Evolutionary conservation across 225 moss, liverwort and hornwort species (phyloP), one percentile per base, ranked within the genome.

Genomic region (Ulota crispa): DNA sequence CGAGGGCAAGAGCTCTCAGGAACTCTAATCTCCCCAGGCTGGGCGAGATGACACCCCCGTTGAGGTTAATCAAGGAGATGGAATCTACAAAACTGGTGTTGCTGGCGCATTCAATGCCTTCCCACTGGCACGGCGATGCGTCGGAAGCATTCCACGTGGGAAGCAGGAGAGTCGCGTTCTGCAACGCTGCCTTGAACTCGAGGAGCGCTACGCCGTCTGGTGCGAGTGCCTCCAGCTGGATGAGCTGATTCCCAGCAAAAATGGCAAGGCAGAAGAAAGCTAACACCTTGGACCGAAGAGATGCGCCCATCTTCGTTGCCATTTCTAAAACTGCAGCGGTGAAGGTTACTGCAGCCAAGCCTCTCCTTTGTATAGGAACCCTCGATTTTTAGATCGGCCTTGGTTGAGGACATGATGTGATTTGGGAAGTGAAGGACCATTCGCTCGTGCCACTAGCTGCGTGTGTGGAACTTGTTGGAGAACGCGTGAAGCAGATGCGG

Each of bases 141-240:
- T 82, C 82, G 9, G 55, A 75, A n/a, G 63, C 67, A 76, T 82
- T 75, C 82, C 82, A 82, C n/a, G 55, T 59, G 57, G 56, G 56
- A 21, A 75, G 66, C 67, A 82, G 20, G 37, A 73, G 56, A 57
- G 28, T 53, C 41, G 24, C 69, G 56, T 61, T 50, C 7, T 7
- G 2, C 76, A 82, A 61, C 61, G 59, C 43, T 45, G 61, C 4
- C 59, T 70, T 82, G 15, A 82, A 70, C 21, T 82, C 77, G 34
- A 77, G 45, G 15, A 82, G 70, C 11, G 69, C 82, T 27, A 28
- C 39, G 27, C 69, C 82, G 62, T 82, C 82, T 36, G 77, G 76
- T 34, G 77, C 36, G 59, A 69, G 69, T 24, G 57, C 82, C 10
- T 53, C 27, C 37, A 53, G 15, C 37, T 64, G 80, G 62, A 62